These are phyloP conservation scores for Gossypium raimondii DNA, from an alignment of 345 rosid species.

Conservation along the genomic window DNA sequence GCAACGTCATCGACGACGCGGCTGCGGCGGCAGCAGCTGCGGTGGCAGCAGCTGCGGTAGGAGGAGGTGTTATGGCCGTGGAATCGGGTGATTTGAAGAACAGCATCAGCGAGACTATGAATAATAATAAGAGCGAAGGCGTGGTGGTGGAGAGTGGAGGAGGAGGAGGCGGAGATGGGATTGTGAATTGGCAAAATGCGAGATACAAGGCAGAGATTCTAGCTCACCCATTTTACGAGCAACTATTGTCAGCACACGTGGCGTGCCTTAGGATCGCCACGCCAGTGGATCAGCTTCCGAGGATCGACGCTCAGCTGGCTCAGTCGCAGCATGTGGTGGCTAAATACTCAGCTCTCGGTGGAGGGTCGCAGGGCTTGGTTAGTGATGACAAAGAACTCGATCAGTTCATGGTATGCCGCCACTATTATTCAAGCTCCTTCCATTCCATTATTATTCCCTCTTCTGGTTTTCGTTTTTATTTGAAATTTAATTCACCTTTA, in stretches of 20 bases:
- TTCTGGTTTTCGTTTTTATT: slow-evolving; percentile 6
- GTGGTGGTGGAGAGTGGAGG: slow-evolving; percentile 32
- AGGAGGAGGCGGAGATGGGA: slow-evolving; percentile 35
- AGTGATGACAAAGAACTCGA: slow-evolving; percentile 91
- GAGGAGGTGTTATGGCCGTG: slow-evolving; percentile 33
- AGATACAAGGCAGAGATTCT: slow-evolving; percentile 83
- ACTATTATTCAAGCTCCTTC: background rate
- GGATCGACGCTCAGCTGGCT: slow-evolving; percentile 93
- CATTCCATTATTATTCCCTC: background rate
- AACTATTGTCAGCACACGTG: slow-evolving; percentile 90
- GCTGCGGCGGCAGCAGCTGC: slow-evolving; percentile 25
- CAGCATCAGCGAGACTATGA: slow-evolving; percentile 34
- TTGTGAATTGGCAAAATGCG: slow-evolving; percentile 79
- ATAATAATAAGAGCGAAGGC: slow-evolving; percentile 38
- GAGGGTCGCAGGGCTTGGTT: slow-evolving; percentile 51
- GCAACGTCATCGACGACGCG: slow-evolving; percentile 61
- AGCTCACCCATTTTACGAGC: slow-evolving; percentile 87
- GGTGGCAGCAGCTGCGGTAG: slow-evolving; percentile 9
- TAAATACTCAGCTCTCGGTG: slow-evolving; percentile 74
- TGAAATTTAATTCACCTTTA: background rate
- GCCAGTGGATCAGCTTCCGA: slow-evolving; percentile 90
- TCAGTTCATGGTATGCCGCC: slow-evolving; percentile 87
- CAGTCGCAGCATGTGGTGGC: slow-evolving; percentile 92
- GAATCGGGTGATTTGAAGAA: slow-evolving; percentile 43
- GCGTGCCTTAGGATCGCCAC: slow-evolving; percentile 89